phyloP scores from a whole-genome alignment of 257 asterid genomes.

The Solanum virginianum region DNA sequence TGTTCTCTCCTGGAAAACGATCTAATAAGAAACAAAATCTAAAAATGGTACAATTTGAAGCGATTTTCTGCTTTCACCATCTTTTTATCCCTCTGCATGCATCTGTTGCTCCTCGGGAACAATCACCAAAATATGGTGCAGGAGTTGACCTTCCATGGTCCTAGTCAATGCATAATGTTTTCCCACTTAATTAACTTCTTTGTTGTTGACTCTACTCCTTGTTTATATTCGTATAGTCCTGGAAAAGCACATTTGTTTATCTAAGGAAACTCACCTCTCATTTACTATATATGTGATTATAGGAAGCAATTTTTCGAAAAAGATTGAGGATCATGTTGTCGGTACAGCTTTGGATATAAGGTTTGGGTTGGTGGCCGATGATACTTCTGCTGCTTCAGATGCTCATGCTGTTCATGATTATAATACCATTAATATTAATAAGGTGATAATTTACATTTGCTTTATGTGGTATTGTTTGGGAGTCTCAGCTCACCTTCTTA shows the following conservation, averaged over 20 bases:
- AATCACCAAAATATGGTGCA: neutral
- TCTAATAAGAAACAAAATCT: neutral
- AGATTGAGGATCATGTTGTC: conserved; percentile 29
- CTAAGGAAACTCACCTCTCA: conserved; percentile 6
- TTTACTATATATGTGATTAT: conserved; percentile 10
- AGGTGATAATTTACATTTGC: conserved; percentile 25
- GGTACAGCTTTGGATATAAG: conserved; percentile 43
- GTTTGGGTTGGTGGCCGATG: conserved; percentile 40
- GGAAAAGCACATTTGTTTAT: neutral
- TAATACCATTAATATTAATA: conserved; percentile 10
- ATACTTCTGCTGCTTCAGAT: conserved; percentile 29
- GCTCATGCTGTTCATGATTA: conserved; percentile 20
- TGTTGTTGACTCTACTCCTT: neutral
- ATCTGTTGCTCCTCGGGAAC: neutral
- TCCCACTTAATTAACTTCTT: neutral
- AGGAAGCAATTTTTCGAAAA: conserved; percentile 45
- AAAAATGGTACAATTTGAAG: neutral
- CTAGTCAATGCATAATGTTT: neutral
- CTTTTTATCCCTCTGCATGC: neutral
- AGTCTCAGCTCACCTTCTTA: neutral
- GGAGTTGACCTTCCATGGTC: neutral
- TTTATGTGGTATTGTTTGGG: neutral
- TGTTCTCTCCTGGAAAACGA: neutral
- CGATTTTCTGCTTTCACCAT: neutral
- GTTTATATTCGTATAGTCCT: neutral